A percentile compares a stretch with the other conserved stretches of the same genome.
Conservation (phyloP, 2,329 filamentous ascomycete genomes). For the Phaeosphaeria sp. region DNA sequence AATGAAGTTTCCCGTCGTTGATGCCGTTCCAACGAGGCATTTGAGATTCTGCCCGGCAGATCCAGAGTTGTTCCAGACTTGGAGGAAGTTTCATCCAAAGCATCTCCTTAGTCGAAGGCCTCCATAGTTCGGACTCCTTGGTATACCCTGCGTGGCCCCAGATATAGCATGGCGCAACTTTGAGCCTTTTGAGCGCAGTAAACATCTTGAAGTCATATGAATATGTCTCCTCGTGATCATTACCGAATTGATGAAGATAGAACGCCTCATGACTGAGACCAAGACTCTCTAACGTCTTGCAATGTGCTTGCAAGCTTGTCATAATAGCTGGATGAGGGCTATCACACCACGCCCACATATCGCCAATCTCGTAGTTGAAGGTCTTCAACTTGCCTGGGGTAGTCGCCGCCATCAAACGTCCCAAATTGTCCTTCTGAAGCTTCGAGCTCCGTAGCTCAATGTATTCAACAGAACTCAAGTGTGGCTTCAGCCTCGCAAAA, state of each 20-base stretch:
- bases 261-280: constrained; percentile 1
- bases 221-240: background rate
- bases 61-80: constrained; percentile 12
- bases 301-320: constrained; percentile 5
- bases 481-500: constrained; percentile 3
- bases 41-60: constrained; percentile 1
- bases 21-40: no score
- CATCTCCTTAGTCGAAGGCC: background rate
- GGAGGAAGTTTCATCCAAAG: constrained; percentile 2
- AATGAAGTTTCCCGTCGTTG: background rate
- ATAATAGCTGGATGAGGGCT: constrained; percentile 4
- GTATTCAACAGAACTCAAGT: constrained; percentile 4
- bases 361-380: constrained; percentile 13
- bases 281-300: constrained; percentile 4
- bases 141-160: constrained; percentile 2
- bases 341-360: background rate
- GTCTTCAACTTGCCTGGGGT: constrained; percentile 16
- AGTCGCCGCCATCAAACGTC: constrained; percentile 1
- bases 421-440: background rate
- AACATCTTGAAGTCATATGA: constrained; percentile 4
- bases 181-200: constrained; percentile 6
- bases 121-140: background rate
- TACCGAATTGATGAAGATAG: constrained; percentile 6
- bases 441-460: constrained; percentile 6
- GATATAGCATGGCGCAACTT: constrained; percentile 10